These are phyloP conservation scores for Claviceps africana DNA, from an alignment of 2,329 filamentous ascomycete genomes.

Conservation along the genomic window DNA sequence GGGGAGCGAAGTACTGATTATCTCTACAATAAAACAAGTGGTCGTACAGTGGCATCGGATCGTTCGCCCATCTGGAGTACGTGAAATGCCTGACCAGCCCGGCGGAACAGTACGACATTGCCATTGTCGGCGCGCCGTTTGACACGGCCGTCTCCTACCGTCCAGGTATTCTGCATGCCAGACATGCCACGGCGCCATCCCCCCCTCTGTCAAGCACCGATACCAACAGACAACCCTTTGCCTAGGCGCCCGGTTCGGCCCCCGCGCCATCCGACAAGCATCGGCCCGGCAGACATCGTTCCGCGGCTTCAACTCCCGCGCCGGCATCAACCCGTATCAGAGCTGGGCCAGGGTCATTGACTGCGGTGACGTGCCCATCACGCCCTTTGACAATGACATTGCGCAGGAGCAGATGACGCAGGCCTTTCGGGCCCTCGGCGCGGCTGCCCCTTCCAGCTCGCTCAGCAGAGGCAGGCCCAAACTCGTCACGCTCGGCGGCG, in stretches of 20 bases:
- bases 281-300: conserved; percentile 68
- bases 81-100: conserved; percentile 56
- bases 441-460: conserved; percentile 23
- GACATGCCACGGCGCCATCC: background rate
- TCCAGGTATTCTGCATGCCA: conserved; percentile 32
- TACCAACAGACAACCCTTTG: too few relatives aligned
- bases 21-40: too few relatives aligned
- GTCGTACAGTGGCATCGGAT: conserved; percentile 57
- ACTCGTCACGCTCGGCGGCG: conserved; percentile 58
- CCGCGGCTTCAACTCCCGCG: conserved; percentile 67
- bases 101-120: conserved; percentile 52
- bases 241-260: conserved; percentile 63
- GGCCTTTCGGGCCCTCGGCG: conserved; percentile 57
- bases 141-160: conserved; percentile 61
- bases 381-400: conserved; percentile 72
- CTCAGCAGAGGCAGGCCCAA: conserved; percentile 28
- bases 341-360: conserved; percentile 73
- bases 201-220: too few relatives aligned
- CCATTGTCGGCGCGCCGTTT: conserved; percentile 58
- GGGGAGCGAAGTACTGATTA: too few relatives aligned
- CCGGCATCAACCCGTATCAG: conserved; percentile 70
- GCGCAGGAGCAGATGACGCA: conserved; percentile 74
- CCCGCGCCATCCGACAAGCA: conserved; percentile 72
- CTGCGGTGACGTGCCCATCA: conserved; percentile 82
- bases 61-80: conserved; percentile 58